Base-by-base conservation (phyloP, 2,329 filamentous ascomycete genomes). In the Leptographium wingfieldii region DNA sequence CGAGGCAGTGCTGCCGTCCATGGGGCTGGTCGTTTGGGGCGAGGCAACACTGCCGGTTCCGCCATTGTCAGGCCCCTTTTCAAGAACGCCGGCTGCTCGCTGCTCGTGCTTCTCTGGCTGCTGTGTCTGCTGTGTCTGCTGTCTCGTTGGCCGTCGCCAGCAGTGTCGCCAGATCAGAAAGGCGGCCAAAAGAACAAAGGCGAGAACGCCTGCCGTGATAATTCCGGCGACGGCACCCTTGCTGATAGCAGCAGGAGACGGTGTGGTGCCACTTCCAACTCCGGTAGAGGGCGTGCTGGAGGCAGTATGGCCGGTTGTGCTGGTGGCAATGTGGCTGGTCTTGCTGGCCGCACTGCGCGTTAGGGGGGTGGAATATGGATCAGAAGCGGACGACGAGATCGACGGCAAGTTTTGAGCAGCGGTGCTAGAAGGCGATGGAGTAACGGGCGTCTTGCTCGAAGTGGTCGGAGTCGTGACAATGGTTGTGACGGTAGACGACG, bases 221-320 rank as follows among this genome's bases (percentile, higher is more conserved):
- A 69, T 68, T 11, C 73, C 74, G 5, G 70, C 68, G 48, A 74
- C 69, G 25, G 68, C 65, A 1, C 70, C 73, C 0, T 67, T 66
- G 1, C 70, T 64, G 2, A 72, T 61, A 48, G 14, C n/a, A 38
- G 49, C 16, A 52, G 62, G 6, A 60, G 63, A 57, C 63, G 54
- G 19, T 38, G 52, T 46, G 29, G 64, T 62, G 25, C 59, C 7
- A 27, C 43, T 48, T 14, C 19, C 48, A 31, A 48, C 31, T 22
- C 25, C 12, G 12, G 56, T n/a, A 46, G 29, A 25, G 29, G 14
- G 43, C 19, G 14, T 53, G 31, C 68, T 59, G 61, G 70, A 7
- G 55, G 2, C 12, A 22, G 53, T 27, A 10, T 12, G 52, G 12
- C 25, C 29, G 51, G 29, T 27, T 46, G 27, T 19, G 46, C 27